These are phyloP conservation scores for Quercus parvula DNA, from an alignment of 306 rosid genomes.

Conservation along the genomic window DNA sequence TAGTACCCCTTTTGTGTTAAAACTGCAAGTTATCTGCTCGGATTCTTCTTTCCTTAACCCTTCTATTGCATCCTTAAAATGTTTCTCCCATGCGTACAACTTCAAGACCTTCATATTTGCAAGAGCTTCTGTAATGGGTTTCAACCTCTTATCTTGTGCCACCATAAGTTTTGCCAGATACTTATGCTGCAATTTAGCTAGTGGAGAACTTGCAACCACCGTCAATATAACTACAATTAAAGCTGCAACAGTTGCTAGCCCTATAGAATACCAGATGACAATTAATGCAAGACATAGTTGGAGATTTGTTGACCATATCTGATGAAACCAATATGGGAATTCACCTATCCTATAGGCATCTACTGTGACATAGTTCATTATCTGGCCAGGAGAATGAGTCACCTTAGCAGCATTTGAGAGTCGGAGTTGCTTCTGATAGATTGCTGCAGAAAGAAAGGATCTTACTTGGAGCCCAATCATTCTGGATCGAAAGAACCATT, in stretches of 20 bases:
- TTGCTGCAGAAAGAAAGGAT: conserved; percentile 57
- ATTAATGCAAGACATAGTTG: conserved; percentile 20
- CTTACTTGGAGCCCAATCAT: conserved; percentile 55
- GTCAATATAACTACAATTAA: conserved; percentile 12
- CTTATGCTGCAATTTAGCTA: conserved; percentile 24
- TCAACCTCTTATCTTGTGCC: conserved; percentile 26
- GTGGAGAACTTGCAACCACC: conserved; percentile 11
- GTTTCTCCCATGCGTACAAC: conserved; percentile 35
- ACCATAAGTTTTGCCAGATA: conserved; percentile 17
- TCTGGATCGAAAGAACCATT: conserved; percentile 64
- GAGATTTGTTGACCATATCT: conserved; percentile 26
- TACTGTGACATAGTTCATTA: conserved; percentile 73
- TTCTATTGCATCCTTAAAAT: conserved; percentile 18
- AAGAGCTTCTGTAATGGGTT: conserved; percentile 21
- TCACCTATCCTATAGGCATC: conserved; percentile 62
- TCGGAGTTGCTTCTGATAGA: conserved; percentile 53
- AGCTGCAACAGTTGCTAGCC: conserved; percentile 25
- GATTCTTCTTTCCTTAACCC: conserved; percentile 21
- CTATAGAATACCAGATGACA: conserved; percentile 18
- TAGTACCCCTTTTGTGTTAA: conserved; percentile 13
- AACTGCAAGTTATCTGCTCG: neutral
- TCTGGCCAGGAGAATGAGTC: conserved; percentile 71
- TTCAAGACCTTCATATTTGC: conserved; percentile 34
- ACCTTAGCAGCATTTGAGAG: conserved; percentile 61
- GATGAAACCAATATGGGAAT: conserved; percentile 23